Evolutionary conservation across 2,329 filamentous ascomycete species (phyloP).

Genomic region (Fusarium hainanense): DNA sequence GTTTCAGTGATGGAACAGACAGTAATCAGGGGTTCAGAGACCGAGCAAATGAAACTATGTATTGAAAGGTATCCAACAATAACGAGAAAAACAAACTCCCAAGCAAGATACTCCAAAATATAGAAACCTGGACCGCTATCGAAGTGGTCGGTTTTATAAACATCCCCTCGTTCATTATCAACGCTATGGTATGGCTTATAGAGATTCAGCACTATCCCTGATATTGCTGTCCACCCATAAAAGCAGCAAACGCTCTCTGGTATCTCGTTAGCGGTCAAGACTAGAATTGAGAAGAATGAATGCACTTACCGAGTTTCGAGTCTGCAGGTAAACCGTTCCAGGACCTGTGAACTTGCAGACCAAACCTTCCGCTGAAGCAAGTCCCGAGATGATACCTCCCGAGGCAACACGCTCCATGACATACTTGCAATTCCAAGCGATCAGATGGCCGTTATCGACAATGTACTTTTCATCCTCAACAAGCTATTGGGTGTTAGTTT

Average conservation of each 20-base stretch:
- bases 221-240: constrained; percentile 60
- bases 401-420: constrained; percentile 88
- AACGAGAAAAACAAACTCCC: constrained; percentile 23
- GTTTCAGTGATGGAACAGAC: neutral
- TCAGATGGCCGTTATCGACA: constrained; percentile 91
- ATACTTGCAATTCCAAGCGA: constrained; percentile 98
- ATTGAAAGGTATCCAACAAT: constrained; percentile 34
- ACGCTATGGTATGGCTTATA: neutral
- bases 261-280: constrained; percentile 12
- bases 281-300: constrained; percentile 21
- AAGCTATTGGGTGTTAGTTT: constrained; percentile 54
- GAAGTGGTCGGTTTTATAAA: neutral
- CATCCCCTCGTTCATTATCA: neutral
- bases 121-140: neutral
- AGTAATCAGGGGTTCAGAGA: neutral
- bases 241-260: constrained; percentile 64
- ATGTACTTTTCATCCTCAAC: constrained; percentile 85
- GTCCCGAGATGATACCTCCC: constrained; percentile 89
- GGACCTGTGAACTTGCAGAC: constrained; percentile 96
- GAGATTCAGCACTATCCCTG: constrained; percentile 41
- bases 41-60: neutral
- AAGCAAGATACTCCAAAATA: neutral
- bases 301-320: constrained; percentile 77
- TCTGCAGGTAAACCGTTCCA: constrained; percentile 92
- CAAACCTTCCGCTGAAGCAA: constrained; percentile 85